These are phyloP conservation scores for Cercis canadensis DNA, from an alignment of 306 rosid species.

Conservation along the genomic window DNA sequence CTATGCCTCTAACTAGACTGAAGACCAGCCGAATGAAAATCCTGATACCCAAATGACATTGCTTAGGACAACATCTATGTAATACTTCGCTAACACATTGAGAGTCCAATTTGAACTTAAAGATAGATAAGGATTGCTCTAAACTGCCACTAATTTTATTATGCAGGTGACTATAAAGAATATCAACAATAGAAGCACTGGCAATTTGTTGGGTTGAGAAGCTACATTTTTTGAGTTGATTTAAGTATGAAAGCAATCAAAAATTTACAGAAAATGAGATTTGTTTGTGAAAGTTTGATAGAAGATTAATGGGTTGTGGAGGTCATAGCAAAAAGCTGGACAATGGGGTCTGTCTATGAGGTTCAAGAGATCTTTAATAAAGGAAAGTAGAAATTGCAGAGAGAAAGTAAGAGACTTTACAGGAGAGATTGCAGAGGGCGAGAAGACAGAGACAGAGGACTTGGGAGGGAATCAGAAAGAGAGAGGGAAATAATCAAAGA, in stretches of 20 bases:
- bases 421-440: too few species aligned
- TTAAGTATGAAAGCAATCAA: constrained; percentile 41
- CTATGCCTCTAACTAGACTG: constrained; percentile 79
- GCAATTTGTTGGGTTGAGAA: constrained; percentile 46
- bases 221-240: constrained; percentile 32
- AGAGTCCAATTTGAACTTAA: constrained; percentile 57
- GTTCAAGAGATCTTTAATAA: too few species aligned
- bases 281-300: not conserved
- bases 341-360: too few species aligned
- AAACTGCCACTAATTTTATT: constrained; percentile 45
- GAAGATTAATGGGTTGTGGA: too few species aligned
- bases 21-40: constrained; percentile 93
- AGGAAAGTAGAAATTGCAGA: too few species aligned
- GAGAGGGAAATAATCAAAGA: too few species aligned
- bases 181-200: constrained; percentile 49
- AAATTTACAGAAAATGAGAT: constrained; percentile 46
- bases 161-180: constrained; percentile 51
- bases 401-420: too few species aligned
- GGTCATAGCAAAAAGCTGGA: too few species aligned
- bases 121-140: constrained; percentile 58
- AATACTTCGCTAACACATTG: constrained; percentile 64
- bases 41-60: constrained; percentile 65
- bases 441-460: too few species aligned
- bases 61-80: constrained; percentile 52
- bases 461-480: too few species aligned